Base-by-base conservation (phyloP, 768 basidiomycete genomes). In the Boletus reticuloceps region DNA sequence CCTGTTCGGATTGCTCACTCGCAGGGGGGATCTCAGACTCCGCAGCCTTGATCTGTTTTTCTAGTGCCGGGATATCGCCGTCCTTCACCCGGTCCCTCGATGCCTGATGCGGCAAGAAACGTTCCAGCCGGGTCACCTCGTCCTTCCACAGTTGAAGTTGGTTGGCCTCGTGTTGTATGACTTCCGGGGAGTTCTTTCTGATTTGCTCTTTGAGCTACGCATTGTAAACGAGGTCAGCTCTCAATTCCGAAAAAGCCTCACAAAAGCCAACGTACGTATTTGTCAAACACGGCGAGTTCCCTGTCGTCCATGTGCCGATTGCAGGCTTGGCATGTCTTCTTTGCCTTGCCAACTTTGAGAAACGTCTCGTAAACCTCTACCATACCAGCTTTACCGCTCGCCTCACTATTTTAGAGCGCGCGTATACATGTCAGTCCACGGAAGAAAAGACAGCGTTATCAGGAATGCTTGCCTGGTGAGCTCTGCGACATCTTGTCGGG, bases 261-360 rank as follows among this genome's bases (percentile, higher is more conserved):
- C 17, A 36, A 36, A 40, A 17, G 13, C 25, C 49, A 25, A 55
- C 85, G 50, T 53, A 91, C 92, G 63, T 84, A 84, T 72, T 78
- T 80, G 68, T 94, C 88, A 56, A 94, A 90, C 1, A 79, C 76
- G 0, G 72, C 71, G 44, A 81, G 60, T 42, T 86, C 85, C 2
- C 67, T 64, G 27, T 80, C 78, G 20, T 80, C 73, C 65, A 98
- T 72, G 38, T 75, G 76, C 2, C 94, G 82, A 61, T 85, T 83
- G 66, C 96, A 98, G 9, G 84, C 85, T 12, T 81, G 75, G 64
- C 96, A 99, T 0, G 77, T 69, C 64, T 88, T 85, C 58, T 86
- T 81, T 47, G 77, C 73, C 65, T 81, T 82, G 34, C 88, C 91
- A 1, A 71, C 68, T 16, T 74, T 71, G 39, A 92, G 75, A 31